Percentiles rank a stretch among this genome's conserved stretches.
These are phyloP conservation scores for Hypoxylon sp. DNA, from an alignment of 2,329 filamentous ascomycete genomes.

Conservation along the genomic window DNA sequence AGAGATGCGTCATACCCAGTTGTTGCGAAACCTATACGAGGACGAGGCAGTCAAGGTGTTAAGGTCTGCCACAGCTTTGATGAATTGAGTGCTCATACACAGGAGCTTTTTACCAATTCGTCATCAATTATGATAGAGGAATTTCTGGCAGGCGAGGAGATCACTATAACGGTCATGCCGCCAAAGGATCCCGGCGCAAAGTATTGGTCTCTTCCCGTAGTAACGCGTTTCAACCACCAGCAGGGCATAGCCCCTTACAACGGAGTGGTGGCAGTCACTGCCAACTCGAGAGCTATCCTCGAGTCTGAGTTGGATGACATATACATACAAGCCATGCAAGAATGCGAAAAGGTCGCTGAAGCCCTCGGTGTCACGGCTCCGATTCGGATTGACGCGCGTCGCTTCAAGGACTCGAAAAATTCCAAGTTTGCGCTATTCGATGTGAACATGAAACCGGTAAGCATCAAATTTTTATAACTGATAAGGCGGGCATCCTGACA, in stretches of 20 bases:
- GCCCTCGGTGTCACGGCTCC: conserved; percentile 57
- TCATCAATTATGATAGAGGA: conserved; percentile 60
- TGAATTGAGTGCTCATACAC: conserved; percentile 52
- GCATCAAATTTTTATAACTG: conserved; percentile 41
- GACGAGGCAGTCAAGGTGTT: conserved; percentile 62
- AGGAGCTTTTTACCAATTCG: conserved; percentile 52
- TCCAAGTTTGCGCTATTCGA: conserved; percentile 61
- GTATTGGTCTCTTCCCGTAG: conserved; percentile 60
- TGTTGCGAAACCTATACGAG: conserved; percentile 62
- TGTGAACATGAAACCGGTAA: conserved; percentile 64
- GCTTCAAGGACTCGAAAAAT: conserved; percentile 47
- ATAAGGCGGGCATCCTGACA: background rate
- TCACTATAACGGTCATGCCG: conserved; percentile 64
- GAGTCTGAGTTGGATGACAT: conserved; percentile 50
- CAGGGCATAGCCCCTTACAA: conserved; percentile 63
- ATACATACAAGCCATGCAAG: conserved; percentile 50
- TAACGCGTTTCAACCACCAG: conserved; percentile 60
- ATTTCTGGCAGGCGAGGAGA: conserved; percentile 61
- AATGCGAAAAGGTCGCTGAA: conserved; percentile 57
- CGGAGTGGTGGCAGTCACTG: conserved; percentile 59
- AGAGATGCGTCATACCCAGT: conserved; percentile 50
- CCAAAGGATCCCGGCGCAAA: conserved; percentile 49
- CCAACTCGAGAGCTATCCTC: conserved; percentile 58
- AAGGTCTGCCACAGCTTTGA: conserved; percentile 55
- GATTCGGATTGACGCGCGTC: conserved; percentile 60